These are phyloP conservation scores for Pichia sp. DNA, from an alignment of 1,139 yeast genomes.

Conservation along the genomic window DNA sequence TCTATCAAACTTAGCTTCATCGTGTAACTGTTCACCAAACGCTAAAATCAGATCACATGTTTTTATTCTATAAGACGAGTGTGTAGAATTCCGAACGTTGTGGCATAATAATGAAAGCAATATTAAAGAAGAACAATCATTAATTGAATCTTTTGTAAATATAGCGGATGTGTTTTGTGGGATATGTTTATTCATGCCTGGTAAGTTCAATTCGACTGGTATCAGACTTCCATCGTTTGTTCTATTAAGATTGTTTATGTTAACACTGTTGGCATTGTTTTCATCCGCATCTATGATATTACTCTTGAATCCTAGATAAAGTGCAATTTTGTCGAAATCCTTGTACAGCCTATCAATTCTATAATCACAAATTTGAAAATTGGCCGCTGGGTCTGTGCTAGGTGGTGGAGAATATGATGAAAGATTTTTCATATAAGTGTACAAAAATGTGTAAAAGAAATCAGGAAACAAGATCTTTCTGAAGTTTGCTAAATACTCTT, in stretches of 20 bases:
- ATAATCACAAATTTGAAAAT: conserved; percentile 49
- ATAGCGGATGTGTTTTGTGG: conserved; percentile 40
- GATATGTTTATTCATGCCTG: conserved; percentile 44
- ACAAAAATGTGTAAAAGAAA: conserved; percentile 67
- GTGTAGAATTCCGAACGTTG: conserved; percentile 60
- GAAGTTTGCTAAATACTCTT: conserved; percentile 50
- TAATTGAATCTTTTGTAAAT: conserved; percentile 23
- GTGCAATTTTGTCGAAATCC: conserved; percentile 53
- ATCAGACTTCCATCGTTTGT: conserved; percentile 19
- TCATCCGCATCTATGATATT: conserved; percentile 20
- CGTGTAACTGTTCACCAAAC: conserved; percentile 72
- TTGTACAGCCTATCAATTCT: conserved; percentile 57
- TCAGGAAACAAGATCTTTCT: conserved; percentile 61
- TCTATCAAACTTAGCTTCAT: conserved; percentile 83
- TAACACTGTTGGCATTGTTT: not conserved
- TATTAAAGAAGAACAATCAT: conserved; percentile 57
- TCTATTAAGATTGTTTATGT: not conserved
- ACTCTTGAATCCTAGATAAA: conserved; percentile 42
- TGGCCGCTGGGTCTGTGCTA: not conserved
- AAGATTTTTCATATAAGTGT: conserved; percentile 58
- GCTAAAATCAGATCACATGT: conserved; percentile 79
- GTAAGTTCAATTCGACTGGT: conserved; percentile 52
- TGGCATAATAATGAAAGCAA: conserved; percentile 64
- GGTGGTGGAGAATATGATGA: conserved; percentile 32
- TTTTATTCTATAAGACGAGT: conserved; percentile 59